Base-by-base conservation (phyloP, 176 grass and related monocot genomes). In the Carex pumila region DNA sequence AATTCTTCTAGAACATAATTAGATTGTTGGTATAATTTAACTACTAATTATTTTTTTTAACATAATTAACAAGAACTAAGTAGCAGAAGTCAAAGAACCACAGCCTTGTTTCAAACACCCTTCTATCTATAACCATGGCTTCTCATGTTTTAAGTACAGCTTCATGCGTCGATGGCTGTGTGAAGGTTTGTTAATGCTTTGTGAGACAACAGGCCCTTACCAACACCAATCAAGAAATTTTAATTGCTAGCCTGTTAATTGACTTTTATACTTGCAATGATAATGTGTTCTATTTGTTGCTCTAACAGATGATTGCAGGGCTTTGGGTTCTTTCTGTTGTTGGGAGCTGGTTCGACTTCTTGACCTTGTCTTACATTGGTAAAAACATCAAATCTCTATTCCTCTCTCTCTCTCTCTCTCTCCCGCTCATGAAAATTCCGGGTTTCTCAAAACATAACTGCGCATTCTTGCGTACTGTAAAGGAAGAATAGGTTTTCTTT, bases 301-400 rank as follows among this genome's bases (percentile, higher is more conserved):
- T 77, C 32, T 79, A 91, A 79, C 57, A 94, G 94, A 79, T 97
- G 83, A 88, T 97, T 7, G 79, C 90, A 32, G 87, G 87, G 21
- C 85, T 97, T 15, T 94, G 89, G 90, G 77, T 94, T 84, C 88
- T 97, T 74, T 92, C 94, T 3, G 86, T 94, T 34, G 71, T 94
- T 41, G 94, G 92, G 21, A 88, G 80, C 53, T 88, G 70, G 60
- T 85, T 87, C 2, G 84, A 92, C 32, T 94, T 94, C 85, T 84
- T 97, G 72, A 97, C 85, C 17, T 80, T 97, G 61, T 89, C 71
- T 56, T 97, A 97, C 41, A 78, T 81, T 67, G 94, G 94, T 97
- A 97, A 66, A 65, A 53, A 6, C 50, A 55, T 78, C 7, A 60
- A 10, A 36, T 57, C 25, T 34, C 29, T n/a, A 2, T 18, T 36